phyloP scores from a whole-genome alignment of 2,329 filamentous ascomycete genomes.

The Furcasterigmium sp. region DNA sequence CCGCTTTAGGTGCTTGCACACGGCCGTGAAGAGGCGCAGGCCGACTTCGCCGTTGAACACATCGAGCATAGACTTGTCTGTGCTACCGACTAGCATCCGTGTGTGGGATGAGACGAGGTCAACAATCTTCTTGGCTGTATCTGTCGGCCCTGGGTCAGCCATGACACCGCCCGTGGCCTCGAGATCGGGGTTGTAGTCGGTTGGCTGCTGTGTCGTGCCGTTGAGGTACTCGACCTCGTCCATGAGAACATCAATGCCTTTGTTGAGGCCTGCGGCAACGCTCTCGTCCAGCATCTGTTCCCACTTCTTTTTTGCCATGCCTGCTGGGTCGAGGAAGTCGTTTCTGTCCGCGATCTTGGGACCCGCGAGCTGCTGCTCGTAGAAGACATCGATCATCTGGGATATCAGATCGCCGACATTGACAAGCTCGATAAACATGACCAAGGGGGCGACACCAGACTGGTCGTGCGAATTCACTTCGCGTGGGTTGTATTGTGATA shows the following conservation, averaged over 20 bases:
- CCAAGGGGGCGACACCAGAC: slow-evolving; percentile 78
- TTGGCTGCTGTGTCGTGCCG: slow-evolving; percentile 77
- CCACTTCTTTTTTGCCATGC: slow-evolving; percentile 95
- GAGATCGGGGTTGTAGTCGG: slow-evolving; percentile 78
- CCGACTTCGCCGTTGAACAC: slow-evolving; percentile 99
- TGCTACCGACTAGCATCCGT: slow-evolving; percentile 87
- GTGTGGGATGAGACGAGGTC: slow-evolving; percentile 85
- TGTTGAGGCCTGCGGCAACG: slow-evolving; percentile 91
- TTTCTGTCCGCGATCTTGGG: slow-evolving; percentile 83
- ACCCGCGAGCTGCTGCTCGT: slow-evolving; percentile 85
- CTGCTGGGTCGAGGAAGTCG: slow-evolving; percentile 88
- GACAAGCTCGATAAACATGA: slow-evolving; percentile 94
- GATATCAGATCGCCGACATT: slow-evolving; percentile 97
- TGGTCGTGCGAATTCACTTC: slow-evolving; percentile 68
- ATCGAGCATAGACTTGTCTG: slow-evolving; percentile 96
- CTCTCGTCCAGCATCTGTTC: slow-evolving; percentile 98
- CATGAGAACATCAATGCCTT: slow-evolving; percentile 97
- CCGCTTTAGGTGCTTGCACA: slow-evolving; percentile 97
- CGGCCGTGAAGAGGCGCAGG: slow-evolving; percentile 79
- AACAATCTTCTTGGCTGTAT: slow-evolving; percentile 74
- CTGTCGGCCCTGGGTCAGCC: slow-evolving; percentile 65
- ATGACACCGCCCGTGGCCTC: slow-evolving; percentile 19
- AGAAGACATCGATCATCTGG: slow-evolving; percentile 99
- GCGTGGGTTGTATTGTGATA: slow-evolving; percentile 86
- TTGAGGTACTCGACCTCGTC: slow-evolving; percentile 96